These are phyloP conservation scores for Nemophila menziesii DNA, from an alignment of 257 asterid genomes.

Conservation along the genomic window DNA sequence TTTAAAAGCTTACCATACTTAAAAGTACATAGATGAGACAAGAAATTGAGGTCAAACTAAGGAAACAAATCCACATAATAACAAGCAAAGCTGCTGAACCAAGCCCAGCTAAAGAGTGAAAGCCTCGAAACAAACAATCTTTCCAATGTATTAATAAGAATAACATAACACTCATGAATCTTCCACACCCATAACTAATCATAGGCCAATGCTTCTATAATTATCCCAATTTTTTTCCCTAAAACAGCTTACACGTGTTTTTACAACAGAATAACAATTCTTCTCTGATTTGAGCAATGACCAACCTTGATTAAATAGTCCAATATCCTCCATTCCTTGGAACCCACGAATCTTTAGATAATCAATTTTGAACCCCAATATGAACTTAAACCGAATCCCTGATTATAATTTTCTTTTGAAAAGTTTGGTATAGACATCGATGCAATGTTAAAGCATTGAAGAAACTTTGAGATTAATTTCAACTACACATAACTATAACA, in stretches of 20 bases:
- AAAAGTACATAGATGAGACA: slow-evolving; percentile 71
- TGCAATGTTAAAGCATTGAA: slow-evolving; percentile 14
- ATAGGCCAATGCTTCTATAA: slow-evolving; percentile 91
- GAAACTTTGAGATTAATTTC: slow-evolving; percentile 11
- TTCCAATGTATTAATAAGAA: slow-evolving; percentile 68
- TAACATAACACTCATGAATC: slow-evolving; percentile 37
- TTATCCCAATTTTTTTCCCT: slow-evolving; percentile 67
- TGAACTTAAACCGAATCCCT: neutral
- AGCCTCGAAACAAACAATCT: slow-evolving; percentile 53
- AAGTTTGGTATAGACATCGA: slow-evolving; percentile 11
- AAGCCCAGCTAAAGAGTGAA: slow-evolving; percentile 45
- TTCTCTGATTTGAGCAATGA: slow-evolving; percentile 78
- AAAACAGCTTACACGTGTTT: slow-evolving; percentile 36
- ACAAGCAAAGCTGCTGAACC: slow-evolving; percentile 69
- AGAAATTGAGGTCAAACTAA: slow-evolving; percentile 69
- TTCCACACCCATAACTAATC: slow-evolving; percentile 72
- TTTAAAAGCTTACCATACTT: slow-evolving; percentile 67
- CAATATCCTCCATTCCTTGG: slow-evolving; percentile 87
- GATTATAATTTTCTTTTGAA: too few relatives aligned
- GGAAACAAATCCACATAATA: slow-evolving; percentile 81
- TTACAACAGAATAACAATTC: slow-evolving; percentile 54
- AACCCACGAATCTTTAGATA: slow-evolving; percentile 5
- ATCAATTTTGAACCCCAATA: too few relatives aligned
- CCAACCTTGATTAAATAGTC: slow-evolving; percentile 83
- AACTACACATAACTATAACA: slow-evolving; percentile 2